These are phyloP conservation scores for Phytopythium chamaehyphon DNA, from an alignment of 352 stramenopile species.

Conservation along the genomic window DNA sequence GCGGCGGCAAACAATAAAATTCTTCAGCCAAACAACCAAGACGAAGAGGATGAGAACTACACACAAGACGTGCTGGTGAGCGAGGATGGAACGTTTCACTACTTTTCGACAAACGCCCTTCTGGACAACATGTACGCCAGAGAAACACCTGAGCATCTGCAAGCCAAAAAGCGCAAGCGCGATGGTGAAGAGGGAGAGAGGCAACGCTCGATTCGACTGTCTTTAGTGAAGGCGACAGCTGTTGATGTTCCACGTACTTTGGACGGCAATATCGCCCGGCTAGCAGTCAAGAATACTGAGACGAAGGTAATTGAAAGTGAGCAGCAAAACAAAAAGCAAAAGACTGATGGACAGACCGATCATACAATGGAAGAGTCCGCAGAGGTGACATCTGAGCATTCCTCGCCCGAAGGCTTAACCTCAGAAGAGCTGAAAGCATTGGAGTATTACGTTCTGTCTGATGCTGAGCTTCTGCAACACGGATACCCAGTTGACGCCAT, in stretches of 20 bases:
- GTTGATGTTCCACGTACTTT: constrained; percentile 46
- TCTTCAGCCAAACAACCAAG: constrained; percentile 1
- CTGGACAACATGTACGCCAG: constrained; percentile 65
- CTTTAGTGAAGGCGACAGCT: constrained; percentile 54
- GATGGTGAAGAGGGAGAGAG: constrained; percentile 19
- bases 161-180: constrained; percentile 35
- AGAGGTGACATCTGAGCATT: constrained; percentile 7
- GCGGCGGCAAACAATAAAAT: background rate
- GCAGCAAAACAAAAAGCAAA: constrained; percentile 1
- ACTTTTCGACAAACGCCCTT: constrained; percentile 66
- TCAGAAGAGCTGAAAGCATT: constrained; percentile 15
- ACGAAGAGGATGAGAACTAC: constrained; percentile 50
- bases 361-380: constrained; percentile 8
- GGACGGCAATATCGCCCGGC: constrained; percentile 35
- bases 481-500: constrained; percentile 59
- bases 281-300: constrained; percentile 9
- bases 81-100: constrained; percentile 69
- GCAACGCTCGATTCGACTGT: constrained; percentile 52
- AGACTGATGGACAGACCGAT: constrained; percentile 10
- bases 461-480: constrained; percentile 67
- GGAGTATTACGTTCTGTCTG: constrained; percentile 54
- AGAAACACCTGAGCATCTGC: constrained; percentile 58
- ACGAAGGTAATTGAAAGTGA: background rate
- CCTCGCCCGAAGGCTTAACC: constrained; percentile 4
- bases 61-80: constrained; percentile 73